phyloP scores from a whole-genome alignment of 441 rosid genomes.

The Gossypium davidsonii region DNA sequence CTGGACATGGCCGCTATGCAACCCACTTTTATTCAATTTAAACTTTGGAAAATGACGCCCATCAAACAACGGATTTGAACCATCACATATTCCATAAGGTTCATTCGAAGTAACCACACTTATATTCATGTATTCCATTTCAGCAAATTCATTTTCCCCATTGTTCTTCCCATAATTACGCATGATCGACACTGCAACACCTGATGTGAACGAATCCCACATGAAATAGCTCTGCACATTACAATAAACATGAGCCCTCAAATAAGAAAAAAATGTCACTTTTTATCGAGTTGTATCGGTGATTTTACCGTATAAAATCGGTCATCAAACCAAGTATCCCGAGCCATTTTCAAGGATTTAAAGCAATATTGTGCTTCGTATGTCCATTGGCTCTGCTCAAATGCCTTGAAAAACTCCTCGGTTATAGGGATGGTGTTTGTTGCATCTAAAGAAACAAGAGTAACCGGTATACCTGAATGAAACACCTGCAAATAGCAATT shows the following conservation, averaged over 20 bases:
- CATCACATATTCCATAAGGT: slow-evolving; percentile 61
- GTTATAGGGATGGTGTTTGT: slow-evolving; percentile 69
- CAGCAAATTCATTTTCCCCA: slow-evolving; percentile 70
- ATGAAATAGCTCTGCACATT: slow-evolving; percentile 67
- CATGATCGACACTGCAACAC: slow-evolving; percentile 72
- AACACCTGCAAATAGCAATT: slow-evolving; percentile 43
- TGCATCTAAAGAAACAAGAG: slow-evolving; percentile 83
- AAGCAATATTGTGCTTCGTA: slow-evolving; percentile 79
- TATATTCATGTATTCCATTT: slow-evolving; percentile 79
- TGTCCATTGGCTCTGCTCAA: slow-evolving; percentile 52
- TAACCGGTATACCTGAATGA: slow-evolving; percentile 76
- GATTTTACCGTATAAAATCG: slow-evolving; percentile 41
- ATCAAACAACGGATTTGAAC: slow-evolving; percentile 73
- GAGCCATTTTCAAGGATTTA: slow-evolving; percentile 62
- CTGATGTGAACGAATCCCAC: slow-evolving; percentile 86
- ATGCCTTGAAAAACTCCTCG: slow-evolving; percentile 47
- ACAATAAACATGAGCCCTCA: not conserved
- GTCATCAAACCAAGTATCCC: slow-evolving; percentile 40
- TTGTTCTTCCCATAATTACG: slow-evolving; percentile 25
- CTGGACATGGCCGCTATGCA: slow-evolving; percentile 92
- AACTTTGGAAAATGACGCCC: slow-evolving; percentile 51
- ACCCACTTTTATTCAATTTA: slow-evolving; percentile 41
- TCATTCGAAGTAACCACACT: slow-evolving; percentile 73
- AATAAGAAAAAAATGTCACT: too few relatives aligned
- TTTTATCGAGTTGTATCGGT: too few relatives aligned